phyloP scores from a whole-genome alignment of 2,329 filamentous ascomycete genomes.

The Fusarium denticulatum region DNA sequence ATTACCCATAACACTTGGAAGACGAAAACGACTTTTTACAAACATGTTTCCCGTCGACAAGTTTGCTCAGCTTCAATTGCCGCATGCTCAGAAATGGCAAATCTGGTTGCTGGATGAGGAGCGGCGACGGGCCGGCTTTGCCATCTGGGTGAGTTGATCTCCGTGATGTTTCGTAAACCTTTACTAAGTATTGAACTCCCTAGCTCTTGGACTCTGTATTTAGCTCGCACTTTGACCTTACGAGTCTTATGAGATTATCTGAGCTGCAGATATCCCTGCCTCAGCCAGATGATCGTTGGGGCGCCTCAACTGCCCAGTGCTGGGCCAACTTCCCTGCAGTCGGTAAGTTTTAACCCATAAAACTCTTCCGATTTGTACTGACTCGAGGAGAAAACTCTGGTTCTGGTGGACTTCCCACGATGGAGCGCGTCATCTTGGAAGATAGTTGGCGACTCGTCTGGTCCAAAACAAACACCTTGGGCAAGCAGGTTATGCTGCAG shows the following conservation, averaged over 20 bases:
- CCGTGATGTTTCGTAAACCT: background rate
- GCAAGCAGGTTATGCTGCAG: constrained; percentile 2
- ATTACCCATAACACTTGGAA: background rate
- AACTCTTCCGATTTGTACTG: background rate
- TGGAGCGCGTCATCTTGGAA: background rate
- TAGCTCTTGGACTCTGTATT: background rate
- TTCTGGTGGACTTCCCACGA: background rate
- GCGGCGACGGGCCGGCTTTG: background rate
- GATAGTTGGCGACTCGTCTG: background rate
- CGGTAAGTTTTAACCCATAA: background rate
- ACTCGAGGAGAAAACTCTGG: background rate
- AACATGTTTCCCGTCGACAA: constrained; percentile 11
- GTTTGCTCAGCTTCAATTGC: constrained; percentile 6
- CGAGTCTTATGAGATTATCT: background rate
- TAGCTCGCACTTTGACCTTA: background rate
- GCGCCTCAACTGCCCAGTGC: background rate
- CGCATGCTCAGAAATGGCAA: constrained; percentile 3
- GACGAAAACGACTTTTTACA: background rate
- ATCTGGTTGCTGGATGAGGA: constrained; percentile 4
- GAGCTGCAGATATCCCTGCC: constrained; percentile 7
- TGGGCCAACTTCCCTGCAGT: background rate
- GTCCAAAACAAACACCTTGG: constrained; percentile 5
- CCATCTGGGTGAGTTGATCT: background rate
- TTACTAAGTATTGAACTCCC: background rate
- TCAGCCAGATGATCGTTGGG: constrained; percentile 6